A percentile compares a stretch with the other conserved stretches of the same genome.
Conservation (phyloP, 257 asterid genomes). For the Nicotiana knightiana region DNA sequence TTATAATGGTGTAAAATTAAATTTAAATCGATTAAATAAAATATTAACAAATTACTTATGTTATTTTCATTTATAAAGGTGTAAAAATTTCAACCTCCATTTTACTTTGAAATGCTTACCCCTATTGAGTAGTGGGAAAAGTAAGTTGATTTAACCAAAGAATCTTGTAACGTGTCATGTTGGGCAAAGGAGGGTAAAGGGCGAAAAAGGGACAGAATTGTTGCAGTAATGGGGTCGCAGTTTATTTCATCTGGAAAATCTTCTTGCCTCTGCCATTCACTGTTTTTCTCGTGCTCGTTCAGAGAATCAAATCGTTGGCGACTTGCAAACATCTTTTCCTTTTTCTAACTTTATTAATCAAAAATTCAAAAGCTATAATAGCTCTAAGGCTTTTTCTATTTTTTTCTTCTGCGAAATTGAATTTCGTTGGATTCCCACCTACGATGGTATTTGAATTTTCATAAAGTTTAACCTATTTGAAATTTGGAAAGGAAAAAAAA, state of each 20-base stretch:
- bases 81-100: too few species aligned
- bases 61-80: too few species aligned
- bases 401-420: background rate
- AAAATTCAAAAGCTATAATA: background rate
- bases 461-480: too few species aligned
- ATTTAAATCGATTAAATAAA: too few species aligned
- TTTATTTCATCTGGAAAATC: background rate
- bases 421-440: background rate
- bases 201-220: background rate
- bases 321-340: background rate
- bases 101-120: too few species aligned
- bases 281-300: background rate
- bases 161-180: slow-evolving; percentile 3
- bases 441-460: too few species aligned
- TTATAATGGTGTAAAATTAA: too few species aligned
- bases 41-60: too few species aligned
- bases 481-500: too few species aligned
- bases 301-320: too few species aligned
- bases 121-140: background rate
- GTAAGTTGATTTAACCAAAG: background rate
- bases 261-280: background rate
- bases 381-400: background rate
- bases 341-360: background rate
- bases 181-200: background rate
- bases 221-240: background rate